A percentile compares a stretch with the other conserved stretches of the same genome.
Conservation (phyloP, 495 filamentous ascomycete species). For the Hyaloscypha bicolor region DNA sequence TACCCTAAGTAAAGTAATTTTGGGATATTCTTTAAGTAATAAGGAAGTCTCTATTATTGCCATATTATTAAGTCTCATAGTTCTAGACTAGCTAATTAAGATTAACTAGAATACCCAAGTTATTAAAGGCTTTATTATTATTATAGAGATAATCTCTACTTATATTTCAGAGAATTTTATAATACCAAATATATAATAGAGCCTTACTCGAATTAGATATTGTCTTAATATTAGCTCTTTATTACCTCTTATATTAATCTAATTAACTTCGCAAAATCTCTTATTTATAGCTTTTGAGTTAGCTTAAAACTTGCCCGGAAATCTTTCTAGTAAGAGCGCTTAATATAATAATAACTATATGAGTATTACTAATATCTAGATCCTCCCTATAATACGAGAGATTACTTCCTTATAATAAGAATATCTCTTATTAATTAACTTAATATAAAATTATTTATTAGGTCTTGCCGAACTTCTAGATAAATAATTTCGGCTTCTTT, state of each 20-base stretch:
- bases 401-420: constrained; percentile 53
- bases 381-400: constrained; percentile 66
- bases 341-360: constrained; percentile 71
- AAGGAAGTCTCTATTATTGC: constrained; percentile 29
- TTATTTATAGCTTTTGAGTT: constrained; percentile 40
- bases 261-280: constrained; percentile 21
- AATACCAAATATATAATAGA: constrained; percentile 32
- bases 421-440: constrained; percentile 61
- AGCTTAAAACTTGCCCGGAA: constrained; percentile 51
- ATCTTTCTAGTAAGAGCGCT: constrained; percentile 51
- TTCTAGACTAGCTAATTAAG: constrained; percentile 34
- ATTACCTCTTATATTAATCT: constrained; percentile 31
- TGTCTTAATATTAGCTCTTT: constrained; percentile 44
- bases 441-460: constrained; percentile 51
- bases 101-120: constrained; percentile 39
- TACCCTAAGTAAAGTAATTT: constrained; percentile 26
- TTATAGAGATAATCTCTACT: constrained; percentile 35
- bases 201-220: constrained; percentile 37
- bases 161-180: constrained; percentile 31
- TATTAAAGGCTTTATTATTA: constrained; percentile 30
- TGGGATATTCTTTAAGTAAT: constrained; percentile 40
- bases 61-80: constrained; percentile 37
- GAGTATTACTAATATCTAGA: constrained; percentile 60
- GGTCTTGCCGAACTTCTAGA: constrained; percentile 67
- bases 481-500: constrained; percentile 67